Base-by-base conservation (phyloP, 179 eudicot species). In the Beta macrorhiza region DNA sequence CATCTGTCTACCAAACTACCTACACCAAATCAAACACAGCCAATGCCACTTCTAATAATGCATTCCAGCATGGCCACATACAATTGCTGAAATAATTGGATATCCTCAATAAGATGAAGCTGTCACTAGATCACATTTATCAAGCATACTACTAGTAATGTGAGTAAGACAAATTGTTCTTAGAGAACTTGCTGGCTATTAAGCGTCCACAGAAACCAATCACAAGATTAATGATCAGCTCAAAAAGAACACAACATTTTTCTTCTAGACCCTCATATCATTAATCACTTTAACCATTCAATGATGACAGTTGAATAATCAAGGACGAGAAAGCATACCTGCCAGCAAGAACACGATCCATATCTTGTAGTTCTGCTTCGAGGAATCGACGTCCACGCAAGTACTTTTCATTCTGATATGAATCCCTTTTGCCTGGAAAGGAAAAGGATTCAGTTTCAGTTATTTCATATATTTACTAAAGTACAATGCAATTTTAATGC, bases 301-400 rank as follows among this genome's bases (percentile, higher is more conserved):
- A 61, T 61, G 65, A n/a, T 25, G 5, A 25, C 44, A 22, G 16
- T 64, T 25, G 13, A 74, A 68, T 4, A 78, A 29, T 20, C 42
- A 67, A 37, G 55, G 63, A 22, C 53, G 0, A 65, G 78, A 64
- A 75, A 71, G 73, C 88, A 51, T 71, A 94, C 98, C 94, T 84
- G 87, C 97, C 98, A 87, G 94, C 86, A 45, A 91, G 88, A 59
- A 96, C 87, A 58, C 94, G 90, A 71, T 94, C 99, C 94, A 89
- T 91, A 83, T 94, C 97, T 82, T 90, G 96, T 77, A 94, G 80
- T 85, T 96, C 97, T 63, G 99, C 98, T 84, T 94, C 98, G 10
- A 96, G 98, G 78, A 96, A 89, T 12, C 93, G 97, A 82, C 91
- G 91, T n/a, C 97, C 97, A 81, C 97, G 96, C 87, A 91, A 87